Base-by-base conservation (phyloP, 345 rosid species). In the Camelina laxa region DNA sequence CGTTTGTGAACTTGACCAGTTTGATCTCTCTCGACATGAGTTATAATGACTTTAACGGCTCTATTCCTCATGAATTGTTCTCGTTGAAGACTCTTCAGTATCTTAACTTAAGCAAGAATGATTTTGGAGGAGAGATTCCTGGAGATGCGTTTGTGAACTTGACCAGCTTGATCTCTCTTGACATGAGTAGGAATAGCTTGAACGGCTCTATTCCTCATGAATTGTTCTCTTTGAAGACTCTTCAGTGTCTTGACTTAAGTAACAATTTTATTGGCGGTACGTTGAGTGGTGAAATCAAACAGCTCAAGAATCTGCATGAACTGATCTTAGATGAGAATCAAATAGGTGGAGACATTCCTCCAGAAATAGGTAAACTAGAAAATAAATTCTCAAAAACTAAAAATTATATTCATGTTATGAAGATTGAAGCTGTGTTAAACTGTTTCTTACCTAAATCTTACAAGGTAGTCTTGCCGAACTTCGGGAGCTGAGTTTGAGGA, bases 291-390 rank as follows among this genome's bases (percentile, higher is more conserved):
- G 57, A 62, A 11, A 22, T 70, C 16, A 77, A 60, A 12, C 14
- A 38, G 20, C 79, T 80, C 15, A 62, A 36, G 67, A 78, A 74
- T 22, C 69, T 79, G 77, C 47, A 22, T 48, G 63, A 61, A 44
- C 50, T 82, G 71, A 42, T 49, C 16, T 59, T 84, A 48, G 33
- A 62, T 20, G 38, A 6, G 3, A 80, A 82, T 69, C 39, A 4
- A 1, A 24, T 84, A 17, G 24, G 4, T 12, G 84, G 87, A 57
- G 61, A 75, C 15, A 57, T 80, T 64, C 79, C 73, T n/a, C 59
- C 54, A n/a, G 80, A 75, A 63, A 70, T 85, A 65, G 77, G 77
- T 74, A 64, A 19, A 4, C 19, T 31, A 7, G 35, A 7, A 3
- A 70, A 14, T 4, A 7, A 21, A n/a, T 22, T 54, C 38, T 59